Evolutionary conservation across 2,329 filamentous ascomycete species (phyloP).

Genomic region (Aspergillus luchuensis): DNA sequence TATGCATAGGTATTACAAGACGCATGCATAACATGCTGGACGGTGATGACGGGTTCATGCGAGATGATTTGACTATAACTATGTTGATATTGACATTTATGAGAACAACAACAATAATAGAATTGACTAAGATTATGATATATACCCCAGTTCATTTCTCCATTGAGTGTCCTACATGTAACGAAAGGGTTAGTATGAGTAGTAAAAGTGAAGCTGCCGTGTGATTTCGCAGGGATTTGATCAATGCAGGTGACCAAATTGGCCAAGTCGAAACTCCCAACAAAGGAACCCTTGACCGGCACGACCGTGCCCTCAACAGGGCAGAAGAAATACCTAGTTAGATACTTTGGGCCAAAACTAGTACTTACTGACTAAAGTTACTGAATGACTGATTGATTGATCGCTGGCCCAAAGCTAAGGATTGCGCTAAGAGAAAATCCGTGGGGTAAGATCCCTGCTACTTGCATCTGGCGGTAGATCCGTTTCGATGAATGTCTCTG

Average conservation of each 20-base stretch:
- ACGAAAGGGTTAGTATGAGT: not conserved
- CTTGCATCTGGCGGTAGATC: constrained; percentile 1
- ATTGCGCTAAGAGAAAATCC: not conserved
- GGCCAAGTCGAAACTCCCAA: not conserved
- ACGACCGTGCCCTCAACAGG: no score
- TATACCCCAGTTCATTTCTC: not conserved
- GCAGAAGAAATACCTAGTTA: no score
- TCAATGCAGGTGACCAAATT: not conserved
- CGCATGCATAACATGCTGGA: not conserved
- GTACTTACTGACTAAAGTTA: no score
- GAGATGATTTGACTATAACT: not conserved
- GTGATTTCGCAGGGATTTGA: not conserved
- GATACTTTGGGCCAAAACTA: no score
- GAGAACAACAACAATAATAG: not conserved
- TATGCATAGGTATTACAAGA: not conserved
- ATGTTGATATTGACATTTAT: not conserved
- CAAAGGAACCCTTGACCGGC: not conserved
- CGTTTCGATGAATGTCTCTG: no score
- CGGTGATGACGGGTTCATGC: not conserved
- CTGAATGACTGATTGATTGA: no score
- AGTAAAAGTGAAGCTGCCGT: not conserved
- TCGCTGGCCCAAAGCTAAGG: not conserved
- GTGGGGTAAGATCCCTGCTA: constrained; percentile 3
- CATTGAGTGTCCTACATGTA: not conserved
- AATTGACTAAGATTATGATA: not conserved